Evolutionary conservation across 2,329 filamentous ascomycete genomes (phyloP), one percentile per base, ranked within the genome.

Genomic region (Pseudonectria buxi): DNA sequence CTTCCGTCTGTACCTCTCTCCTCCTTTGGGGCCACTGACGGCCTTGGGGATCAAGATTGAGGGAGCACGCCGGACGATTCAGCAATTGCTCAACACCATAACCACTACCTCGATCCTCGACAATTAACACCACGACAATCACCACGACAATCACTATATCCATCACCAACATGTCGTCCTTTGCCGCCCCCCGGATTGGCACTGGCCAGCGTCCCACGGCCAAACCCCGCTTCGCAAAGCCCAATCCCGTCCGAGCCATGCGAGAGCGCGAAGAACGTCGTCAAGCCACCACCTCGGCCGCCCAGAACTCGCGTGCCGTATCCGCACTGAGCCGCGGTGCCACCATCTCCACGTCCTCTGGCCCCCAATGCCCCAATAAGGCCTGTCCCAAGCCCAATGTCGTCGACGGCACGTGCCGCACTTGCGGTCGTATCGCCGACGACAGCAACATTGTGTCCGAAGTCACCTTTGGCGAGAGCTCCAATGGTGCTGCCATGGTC

Each of bases 381-480:
- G 62, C 65, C 32, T 82, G 78, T 56, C 65, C 67, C n/a, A 73
- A 72, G 35, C 75, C 76, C 12, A 72, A 78, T 36, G 72, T 82
- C 32, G 67, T 74, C 34, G 76, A 81, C 47, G 78, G 78, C 26
- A 74, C 86, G 47, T 96, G 92, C 63, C 77, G 80, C 42, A 83
- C 78, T 30, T 96, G 92, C 61, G 90, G 88, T 72, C 81, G 78
- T 41, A 78, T 95, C 47, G 77, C 90, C 37, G 82, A 85, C 49
- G 84, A 94, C 55, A 81, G 79, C 56, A 88, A 94, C 54, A 95
- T 96, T 44, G 89, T 95, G 39, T 78, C 87, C 32, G 92, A 98
- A 59, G 78, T 96, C 43, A 82, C 82, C 14, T 98, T 96, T 55
- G 88, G 88, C 46, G 90, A 98, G 66, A 83, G 79, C 18, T 78